Evolutionary conservation across 495 filamentous ascomycete genomes (phyloP).

Genomic region (Trichoderma reesei): DNA sequence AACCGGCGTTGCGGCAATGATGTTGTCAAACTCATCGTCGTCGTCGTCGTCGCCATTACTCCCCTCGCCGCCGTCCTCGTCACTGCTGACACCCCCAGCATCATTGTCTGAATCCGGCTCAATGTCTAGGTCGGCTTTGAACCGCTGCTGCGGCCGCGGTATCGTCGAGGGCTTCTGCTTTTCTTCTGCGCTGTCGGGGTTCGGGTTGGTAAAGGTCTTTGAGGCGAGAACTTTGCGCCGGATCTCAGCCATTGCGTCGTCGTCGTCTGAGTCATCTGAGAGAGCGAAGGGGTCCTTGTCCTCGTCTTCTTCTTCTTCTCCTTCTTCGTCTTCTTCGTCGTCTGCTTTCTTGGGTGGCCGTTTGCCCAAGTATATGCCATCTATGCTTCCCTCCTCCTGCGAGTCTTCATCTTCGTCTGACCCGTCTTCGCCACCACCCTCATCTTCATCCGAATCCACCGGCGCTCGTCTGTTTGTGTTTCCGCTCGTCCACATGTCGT

Average conservation of each 20-base stretch:
- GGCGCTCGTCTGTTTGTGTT: constrained; percentile 64
- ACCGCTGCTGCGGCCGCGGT: constrained; percentile 35
- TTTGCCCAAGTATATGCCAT: constrained; percentile 49
- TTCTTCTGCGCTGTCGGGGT: constrained; percentile 33
- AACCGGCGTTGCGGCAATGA: constrained; percentile 78
- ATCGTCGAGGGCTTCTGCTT: constrained; percentile 47
- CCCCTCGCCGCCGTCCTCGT: constrained; percentile 48
- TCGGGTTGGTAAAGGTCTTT: constrained; percentile 68
- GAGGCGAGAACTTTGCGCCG: constrained; percentile 74
- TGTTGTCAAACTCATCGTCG: constrained; percentile 63
- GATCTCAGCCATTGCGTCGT: constrained; percentile 86
- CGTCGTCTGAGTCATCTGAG: constrained; percentile 68
- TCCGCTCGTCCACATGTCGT: constrained; percentile 73
- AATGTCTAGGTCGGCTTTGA: constrained; percentile 56
- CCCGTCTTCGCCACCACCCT: constrained; percentile 34
- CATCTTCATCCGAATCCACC: constrained; percentile 45
- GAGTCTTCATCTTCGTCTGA: constrained; percentile 20
- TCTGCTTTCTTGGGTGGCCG: constrained; percentile 12
- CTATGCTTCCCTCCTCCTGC: constrained; percentile 23
- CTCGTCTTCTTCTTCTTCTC: constrained; percentile 39
- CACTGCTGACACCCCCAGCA: constrained; percentile 50
- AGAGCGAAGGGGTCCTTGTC: constrained; percentile 60
- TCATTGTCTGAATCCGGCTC: constrained; percentile 65
- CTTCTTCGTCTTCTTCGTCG: constrained; percentile 16
- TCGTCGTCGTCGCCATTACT: constrained; percentile 56